These are phyloP conservation scores for Candida takata DNA, from an alignment of 805 yeast genomes.

Conservation along the genomic window DNA sequence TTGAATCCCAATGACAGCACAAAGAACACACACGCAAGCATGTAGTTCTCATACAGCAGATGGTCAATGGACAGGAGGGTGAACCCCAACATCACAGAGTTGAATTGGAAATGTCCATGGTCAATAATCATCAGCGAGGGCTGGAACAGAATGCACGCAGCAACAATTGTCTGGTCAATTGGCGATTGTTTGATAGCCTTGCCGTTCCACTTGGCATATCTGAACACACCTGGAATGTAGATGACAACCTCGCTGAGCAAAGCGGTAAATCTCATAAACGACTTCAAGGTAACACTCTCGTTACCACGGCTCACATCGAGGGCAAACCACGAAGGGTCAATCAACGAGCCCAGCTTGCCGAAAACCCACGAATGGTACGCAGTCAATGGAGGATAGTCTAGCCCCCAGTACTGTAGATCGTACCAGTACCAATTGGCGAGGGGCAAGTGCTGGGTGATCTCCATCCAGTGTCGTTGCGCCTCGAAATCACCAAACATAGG, in stretches of 20 bases:
- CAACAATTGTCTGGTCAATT: conserved; percentile 68
- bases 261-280: conserved; percentile 80
- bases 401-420: conserved; percentile 90
- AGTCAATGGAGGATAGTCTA: conserved; percentile 95
- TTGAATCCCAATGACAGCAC: conserved; percentile 76
- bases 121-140: conserved; percentile 82
- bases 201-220: conserved; percentile 67
- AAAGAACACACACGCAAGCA: conserved; percentile 70
- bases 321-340: conserved; percentile 71
- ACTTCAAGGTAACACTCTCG: conserved; percentile 61
- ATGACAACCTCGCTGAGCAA: conserved; percentile 65
- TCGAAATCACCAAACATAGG: conserved; percentile 96
- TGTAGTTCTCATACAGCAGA: conserved; percentile 54
- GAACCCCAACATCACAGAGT: conserved; percentile 89
- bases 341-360: conserved; percentile 63
- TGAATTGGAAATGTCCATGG: conserved; percentile 97
- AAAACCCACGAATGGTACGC: conserved; percentile 84
- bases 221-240: conserved; percentile 75
- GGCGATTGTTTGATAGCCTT: conserved; percentile 49
- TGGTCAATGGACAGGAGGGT: conserved; percentile 62
- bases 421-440: conserved; percentile 78
- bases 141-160: conserved; percentile 75
- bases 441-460: conserved; percentile 73
- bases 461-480: conserved; percentile 98
- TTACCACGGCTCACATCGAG: conserved; percentile 67